Base-by-base conservation (phyloP, 2,329 filamentous ascomycete species). In the Hirsutella thompsonii region DNA sequence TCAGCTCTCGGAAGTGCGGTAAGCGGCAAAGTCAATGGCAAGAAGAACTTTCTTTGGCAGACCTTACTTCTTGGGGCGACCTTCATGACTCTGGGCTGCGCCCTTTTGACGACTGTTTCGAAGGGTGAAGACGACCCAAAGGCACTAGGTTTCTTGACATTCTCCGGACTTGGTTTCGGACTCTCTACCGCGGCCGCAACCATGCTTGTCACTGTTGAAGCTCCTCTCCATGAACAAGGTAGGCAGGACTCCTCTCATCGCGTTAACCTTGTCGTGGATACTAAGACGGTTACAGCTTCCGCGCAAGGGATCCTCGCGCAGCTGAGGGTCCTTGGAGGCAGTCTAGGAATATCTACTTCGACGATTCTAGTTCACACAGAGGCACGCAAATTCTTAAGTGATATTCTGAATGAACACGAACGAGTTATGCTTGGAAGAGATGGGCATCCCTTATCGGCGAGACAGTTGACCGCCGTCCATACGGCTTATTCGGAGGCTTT, bases 271-370 rank as follows among this genome's bases (percentile, higher is more conserved):
- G 26, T 26, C 18, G 5, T 23, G 10, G 13, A 5, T 40, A 14
- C 16, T 33, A 19, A 32, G 13, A 11, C 3, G 2, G 34, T 34
- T 20, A 11, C 21, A 73, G 70, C 70, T 11, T 57, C 68, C 10
- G 68, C 70, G 0, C 72, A 76, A 46, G 72, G 69, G 1, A 66
- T 75, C 32, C 50, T 74, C 11, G 66, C 70, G 0, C 70, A 75
- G 42, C 53, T 65, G 20, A 63, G 71, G 26, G 64, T 75, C 19
- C 56, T 74, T 0, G 72, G 72, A 4, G 71, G 72, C 5, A 73
- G 70, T 42, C 56, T 75, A 21, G 72, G 72, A 3, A 72, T 76
- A 40, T 68, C 72, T 3, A 61, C 66, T 1, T 74, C 69, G 18
- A 67, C 71, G 1, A 66, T 67, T 14, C 59, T 74, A 14, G 49